Percentiles rank a stretch among this genome's conserved stretches.
These are phyloP conservation scores for Stipa capillata DNA, from an alignment of 176 grass and related monocot genomes.

Conservation along the genomic window DNA sequence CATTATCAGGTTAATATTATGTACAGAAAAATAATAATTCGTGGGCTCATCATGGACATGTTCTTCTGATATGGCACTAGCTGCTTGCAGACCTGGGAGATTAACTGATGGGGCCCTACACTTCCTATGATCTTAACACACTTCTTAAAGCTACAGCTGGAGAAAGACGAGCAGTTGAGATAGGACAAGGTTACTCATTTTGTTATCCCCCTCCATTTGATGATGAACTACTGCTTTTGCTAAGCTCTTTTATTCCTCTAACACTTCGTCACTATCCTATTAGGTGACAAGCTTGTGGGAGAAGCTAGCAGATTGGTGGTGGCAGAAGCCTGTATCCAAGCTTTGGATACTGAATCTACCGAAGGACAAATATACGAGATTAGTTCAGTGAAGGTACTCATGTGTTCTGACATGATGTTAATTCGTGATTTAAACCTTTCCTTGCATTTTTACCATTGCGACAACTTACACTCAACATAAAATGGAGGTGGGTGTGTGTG, in stretches of 20 bases:
- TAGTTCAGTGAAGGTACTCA: constrained; percentile 82
- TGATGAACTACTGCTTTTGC: neutral
- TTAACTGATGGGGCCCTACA: constrained; percentile 96
- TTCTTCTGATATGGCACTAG: constrained; percentile 11
- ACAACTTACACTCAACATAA: neutral
- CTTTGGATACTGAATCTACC: constrained; percentile 74
- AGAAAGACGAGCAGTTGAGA: constrained; percentile 73
- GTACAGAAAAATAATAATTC: neutral
- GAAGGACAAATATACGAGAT: constrained; percentile 88
- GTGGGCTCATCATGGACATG: neutral
- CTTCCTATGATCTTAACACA: constrained; percentile 97
- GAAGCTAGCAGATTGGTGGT: constrained; percentile 90
- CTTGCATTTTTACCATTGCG: neutral
- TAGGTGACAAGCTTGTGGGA: constrained; percentile 90
- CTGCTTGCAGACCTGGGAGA: constrained; percentile 60
- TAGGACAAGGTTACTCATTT: constrained; percentile 64
- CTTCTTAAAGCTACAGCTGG: constrained; percentile 93
- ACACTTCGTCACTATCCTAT: neutral
- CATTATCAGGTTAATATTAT: constrained; percentile 62
- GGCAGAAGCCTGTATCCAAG: constrained; percentile 96
- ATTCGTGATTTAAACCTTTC: neutral
- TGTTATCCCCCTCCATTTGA: neutral
- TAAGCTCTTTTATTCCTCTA: neutral
- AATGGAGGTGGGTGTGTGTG: no score
- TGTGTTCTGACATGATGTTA: neutral